phyloP scores from a whole-genome alignment of 2,329 filamentous ascomycete species.

The Xylariales sp. region DNA sequence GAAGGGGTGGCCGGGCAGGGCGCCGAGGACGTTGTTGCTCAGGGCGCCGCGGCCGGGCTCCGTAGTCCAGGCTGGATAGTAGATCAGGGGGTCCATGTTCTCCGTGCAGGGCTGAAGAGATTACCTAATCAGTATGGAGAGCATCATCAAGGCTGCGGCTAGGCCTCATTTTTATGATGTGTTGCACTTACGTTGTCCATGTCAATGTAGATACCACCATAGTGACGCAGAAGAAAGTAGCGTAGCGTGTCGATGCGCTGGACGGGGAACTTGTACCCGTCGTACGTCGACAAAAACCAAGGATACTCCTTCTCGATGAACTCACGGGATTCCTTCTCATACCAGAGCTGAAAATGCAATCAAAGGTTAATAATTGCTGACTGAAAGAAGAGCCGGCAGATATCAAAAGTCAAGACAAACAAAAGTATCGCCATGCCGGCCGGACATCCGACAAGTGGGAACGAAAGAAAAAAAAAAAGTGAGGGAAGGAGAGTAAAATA shows the following conservation, averaged over 20 bases:
- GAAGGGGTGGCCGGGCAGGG: slow-evolving; percentile 64
- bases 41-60: slow-evolving; percentile 28
- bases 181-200: slow-evolving; percentile 48
- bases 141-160: too few relatives aligned
- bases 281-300: slow-evolving; percentile 73
- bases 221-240: slow-evolving; percentile 74
- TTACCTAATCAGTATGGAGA: too few relatives aligned
- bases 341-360: too few relatives aligned
- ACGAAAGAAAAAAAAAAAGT: too few relatives aligned
- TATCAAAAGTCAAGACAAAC: too few relatives aligned
- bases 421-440: too few relatives aligned
- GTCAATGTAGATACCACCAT: slow-evolving; percentile 78
- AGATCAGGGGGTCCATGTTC: slow-evolving; percentile 59
- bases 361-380: too few relatives aligned
- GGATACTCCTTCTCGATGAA: slow-evolving; percentile 73
- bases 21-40: slow-evolving; percentile 65
- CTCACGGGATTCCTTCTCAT: slow-evolving; percentile 61
- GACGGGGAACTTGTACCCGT: slow-evolving; percentile 69
- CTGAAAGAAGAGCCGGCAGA: too few relatives aligned
- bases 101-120: slow-evolving; percentile 67
- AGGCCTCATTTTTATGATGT: too few relatives aligned
- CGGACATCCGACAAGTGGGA: too few relatives aligned
- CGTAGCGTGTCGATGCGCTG: slow-evolving; percentile 75
- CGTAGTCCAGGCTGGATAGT: slow-evolving; percentile 64
- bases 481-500: too few relatives aligned